Conservation (phyloP, 2,329 filamentous ascomycete genomes). For the Monosporascus ibericus region DNA sequence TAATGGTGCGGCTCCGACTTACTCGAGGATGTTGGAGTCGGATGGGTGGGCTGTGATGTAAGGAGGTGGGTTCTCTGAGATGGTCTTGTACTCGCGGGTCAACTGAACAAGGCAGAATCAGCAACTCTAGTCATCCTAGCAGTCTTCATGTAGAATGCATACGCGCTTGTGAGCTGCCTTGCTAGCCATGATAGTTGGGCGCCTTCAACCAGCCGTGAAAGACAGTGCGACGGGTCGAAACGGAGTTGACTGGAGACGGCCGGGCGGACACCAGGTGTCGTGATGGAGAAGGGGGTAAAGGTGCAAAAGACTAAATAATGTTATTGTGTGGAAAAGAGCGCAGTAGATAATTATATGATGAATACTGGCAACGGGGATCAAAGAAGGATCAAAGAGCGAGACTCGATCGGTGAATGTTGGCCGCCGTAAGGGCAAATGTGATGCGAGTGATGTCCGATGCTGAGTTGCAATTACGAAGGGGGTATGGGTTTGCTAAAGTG, state of each 20-base stretch:
- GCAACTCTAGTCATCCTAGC: neutral
- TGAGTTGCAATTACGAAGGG: no score
- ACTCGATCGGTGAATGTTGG: no score
- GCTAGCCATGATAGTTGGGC: conserved; percentile 52
- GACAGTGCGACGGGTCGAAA: conserved; percentile 12
- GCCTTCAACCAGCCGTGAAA: conserved; percentile 3
- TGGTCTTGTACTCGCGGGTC: conserved; percentile 57
- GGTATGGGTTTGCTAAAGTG: no score
- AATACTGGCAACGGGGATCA: no score
- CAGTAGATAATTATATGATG: no score
- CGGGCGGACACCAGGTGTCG: neutral
- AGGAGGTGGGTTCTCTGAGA: conserved; percentile 70
- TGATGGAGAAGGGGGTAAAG: conserved; percentile 1
- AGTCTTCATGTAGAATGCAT: conserved; percentile 23
- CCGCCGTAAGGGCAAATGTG: no score
- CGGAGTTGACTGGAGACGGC: neutral
- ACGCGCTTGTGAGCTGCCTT: conserved; percentile 68
- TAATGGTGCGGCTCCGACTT: conserved; percentile 24
- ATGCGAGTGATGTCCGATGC: no score
- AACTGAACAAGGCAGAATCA: conserved; percentile 35
- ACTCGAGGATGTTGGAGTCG: conserved; percentile 88
- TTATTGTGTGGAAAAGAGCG: no score
- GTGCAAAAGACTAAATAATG: no score
- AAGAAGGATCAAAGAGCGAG: no score
- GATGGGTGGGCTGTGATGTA: conserved; percentile 87